Percentiles rank a stretch among this genome's conserved stretches.
Conservation (phyloP, 2,329 filamentous ascomycete genomes). For the Byssoonygena ceratinophila region DNA sequence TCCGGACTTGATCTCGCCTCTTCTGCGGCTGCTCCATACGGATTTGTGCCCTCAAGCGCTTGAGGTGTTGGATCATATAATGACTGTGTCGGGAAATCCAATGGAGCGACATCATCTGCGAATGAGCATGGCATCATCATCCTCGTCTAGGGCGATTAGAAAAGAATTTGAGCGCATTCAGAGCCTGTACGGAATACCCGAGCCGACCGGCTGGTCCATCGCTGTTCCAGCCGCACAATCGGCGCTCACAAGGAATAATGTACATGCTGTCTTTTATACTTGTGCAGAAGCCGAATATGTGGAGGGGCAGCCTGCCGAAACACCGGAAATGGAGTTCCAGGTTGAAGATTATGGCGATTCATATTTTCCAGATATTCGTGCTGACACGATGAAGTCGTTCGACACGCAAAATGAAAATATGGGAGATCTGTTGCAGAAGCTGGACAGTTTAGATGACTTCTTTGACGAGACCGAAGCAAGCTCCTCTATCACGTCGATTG, state of each 20-base stretch:
- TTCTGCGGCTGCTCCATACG: slow-evolving; percentile 79
- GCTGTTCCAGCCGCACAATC: slow-evolving; percentile 86
- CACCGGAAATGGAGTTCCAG: slow-evolving; percentile 84
- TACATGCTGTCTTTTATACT: slow-evolving; percentile 92
- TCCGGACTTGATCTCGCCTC: slow-evolving; percentile 85
- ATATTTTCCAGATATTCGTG: slow-evolving; percentile 66
- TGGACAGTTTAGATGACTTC: slow-evolving; percentile 72
- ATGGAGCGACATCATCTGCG: slow-evolving; percentile 90
- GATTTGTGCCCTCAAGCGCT: slow-evolving; percentile 89
- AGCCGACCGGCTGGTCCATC: slow-evolving; percentile 91
- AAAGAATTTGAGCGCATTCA: slow-evolving; percentile 94
- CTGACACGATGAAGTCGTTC: slow-evolving; percentile 88
- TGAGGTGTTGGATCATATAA: slow-evolving; percentile 85
- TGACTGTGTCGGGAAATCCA: slow-evolving; percentile 81
- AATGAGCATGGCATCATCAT: slow-evolving; percentile 88
- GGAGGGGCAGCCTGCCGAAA: slow-evolving; percentile 49
- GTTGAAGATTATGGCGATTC: slow-evolving; percentile 70
- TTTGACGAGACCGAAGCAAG: slow-evolving; percentile 58
- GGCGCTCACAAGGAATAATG: slow-evolving; percentile 74
- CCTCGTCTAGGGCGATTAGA: slow-evolving; percentile 70
- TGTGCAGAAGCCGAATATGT: slow-evolving; percentile 59
- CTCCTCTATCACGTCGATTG: slow-evolving; percentile 40
- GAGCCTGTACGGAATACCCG: slow-evolving; percentile 91
- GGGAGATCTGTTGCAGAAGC: slow-evolving; percentile 68
- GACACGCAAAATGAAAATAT: slow-evolving; percentile 55